phyloP scores from a whole-genome alignment of 192 early-diverging fungal genomes.

The Coemansia sp. region DNA sequence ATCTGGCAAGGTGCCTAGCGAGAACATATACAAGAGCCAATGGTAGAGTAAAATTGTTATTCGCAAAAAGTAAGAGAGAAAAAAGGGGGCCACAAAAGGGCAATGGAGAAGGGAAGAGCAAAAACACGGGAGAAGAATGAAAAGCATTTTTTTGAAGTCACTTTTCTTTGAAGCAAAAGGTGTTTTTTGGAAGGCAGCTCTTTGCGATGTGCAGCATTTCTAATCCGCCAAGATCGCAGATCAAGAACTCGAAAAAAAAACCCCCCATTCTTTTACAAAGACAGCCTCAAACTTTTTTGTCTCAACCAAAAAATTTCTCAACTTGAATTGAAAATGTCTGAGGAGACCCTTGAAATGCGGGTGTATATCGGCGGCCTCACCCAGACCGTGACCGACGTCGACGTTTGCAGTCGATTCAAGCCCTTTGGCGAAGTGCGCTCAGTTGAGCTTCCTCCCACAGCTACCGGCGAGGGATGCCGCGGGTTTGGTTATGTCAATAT shows the following conservation, averaged over 20 bases:
- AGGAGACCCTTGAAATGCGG: constrained; percentile 55
- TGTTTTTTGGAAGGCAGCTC: too few relatives aligned
- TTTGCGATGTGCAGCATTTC: too few relatives aligned
- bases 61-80: too few relatives aligned
- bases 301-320: not conserved
- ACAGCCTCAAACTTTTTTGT: not conserved
- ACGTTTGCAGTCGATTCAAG: constrained; percentile 66
- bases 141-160: not conserved
- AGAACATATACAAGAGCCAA: not conserved
- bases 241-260: not conserved
- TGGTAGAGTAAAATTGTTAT: too few relatives aligned
- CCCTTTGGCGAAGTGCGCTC: constrained; percentile 62
- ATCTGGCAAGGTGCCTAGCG: not conserved
- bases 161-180: not conserved
- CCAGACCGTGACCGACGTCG: constrained; percentile 53
- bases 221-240: not conserved
- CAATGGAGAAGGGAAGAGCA: not conserved
- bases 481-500: constrained; percentile 77
- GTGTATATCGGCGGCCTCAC: constrained; percentile 78
- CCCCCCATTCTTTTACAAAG: too few relatives aligned
- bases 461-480: constrained; percentile 38
- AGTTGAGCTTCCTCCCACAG: constrained; percentile 16
- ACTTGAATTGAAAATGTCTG: constrained; percentile 16
- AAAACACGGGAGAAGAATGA: not conserved
- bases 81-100: too few relatives aligned